Evolutionary conservation across 257 asterid species (phyloP), one percentile per base, ranked within the genome.

Genomic region (Nicotiana tomentosiformis): DNA sequence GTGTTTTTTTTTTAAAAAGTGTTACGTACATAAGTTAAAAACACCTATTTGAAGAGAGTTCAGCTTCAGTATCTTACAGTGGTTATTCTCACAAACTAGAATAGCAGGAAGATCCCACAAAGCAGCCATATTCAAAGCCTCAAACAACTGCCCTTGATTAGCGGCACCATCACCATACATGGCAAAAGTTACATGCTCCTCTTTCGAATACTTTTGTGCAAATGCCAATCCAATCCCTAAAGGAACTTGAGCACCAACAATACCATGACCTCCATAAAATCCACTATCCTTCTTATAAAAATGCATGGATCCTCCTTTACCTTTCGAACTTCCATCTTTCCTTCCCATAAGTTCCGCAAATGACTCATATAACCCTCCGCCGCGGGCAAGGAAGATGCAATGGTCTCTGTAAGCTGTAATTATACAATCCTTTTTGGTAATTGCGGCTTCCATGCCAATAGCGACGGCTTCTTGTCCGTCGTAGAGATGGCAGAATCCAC

Each of bases 281-380:
- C 98, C 98, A 16, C 65, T 86, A 3, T 92, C 97, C 91, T 94
- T 96, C 91, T 90, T 93, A 61, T 96, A 94, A 55, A 96, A 94
- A 85, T 96, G 99, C 99, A 96, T 96, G 81, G 99, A 96, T 7
- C 99, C 99, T 2, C 99, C 99, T 84, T 94, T 96, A 86, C 99
- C 99, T 83, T 91, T 91, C 0, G 97, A 93, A 78, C 98, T 93
- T 79, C 99, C 99, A 10, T 86, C 97, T 18, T 88, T 90, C 74
- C 99, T 88, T 82, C 99, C 99, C 99, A 96, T 96, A 66, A 94
- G 88, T 87, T 95, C 98, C 58, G 97, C 78, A 86, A 94, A 94
- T 69, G 91, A 2, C 66, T 93, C 93, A 65, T 86, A 77, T 14
- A 93, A 91, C 64, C 94, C 90, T 4, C 98, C 98, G 10, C 98